phyloP scores from a whole-genome alignment of 495 filamentous ascomycete species.

The Neurospora discreta region DNA sequence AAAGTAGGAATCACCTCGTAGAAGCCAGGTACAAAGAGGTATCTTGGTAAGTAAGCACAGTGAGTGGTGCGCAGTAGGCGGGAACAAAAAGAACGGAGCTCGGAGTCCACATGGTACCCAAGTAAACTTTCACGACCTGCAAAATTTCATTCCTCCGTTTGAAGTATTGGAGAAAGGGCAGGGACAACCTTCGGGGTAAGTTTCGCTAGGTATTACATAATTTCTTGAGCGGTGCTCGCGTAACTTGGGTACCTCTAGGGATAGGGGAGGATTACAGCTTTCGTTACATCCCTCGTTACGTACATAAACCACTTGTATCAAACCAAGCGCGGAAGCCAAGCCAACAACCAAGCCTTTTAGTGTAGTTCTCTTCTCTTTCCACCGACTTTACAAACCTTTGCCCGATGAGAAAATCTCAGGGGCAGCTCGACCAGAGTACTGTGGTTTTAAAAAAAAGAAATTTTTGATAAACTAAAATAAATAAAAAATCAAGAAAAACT shows the following conservation, averaged over 20 bases:
- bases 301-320: neutral
- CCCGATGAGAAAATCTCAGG: neutral
- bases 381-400: neutral
- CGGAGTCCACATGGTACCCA: neutral
- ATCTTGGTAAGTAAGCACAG: neutral
- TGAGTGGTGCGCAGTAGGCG: neutral
- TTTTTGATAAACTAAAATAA: too few species aligned
- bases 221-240: neutral
- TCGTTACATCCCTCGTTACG: neutral
- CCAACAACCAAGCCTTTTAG: neutral
- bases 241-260: neutral
- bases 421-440: neutral
- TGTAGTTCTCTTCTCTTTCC: neutral
- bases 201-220: neutral
- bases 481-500: neutral
- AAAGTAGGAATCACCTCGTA: neutral
- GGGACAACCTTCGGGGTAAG: neutral
- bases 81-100: neutral
- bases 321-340: neutral
- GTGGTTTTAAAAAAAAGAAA: neutral
- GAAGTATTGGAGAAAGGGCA: neutral
- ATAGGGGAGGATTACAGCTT: neutral
- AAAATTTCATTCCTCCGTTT: neutral
- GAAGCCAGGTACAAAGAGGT: neutral
- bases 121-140: neutral